Conservation (phyloP, 2,329 filamentous ascomycete genomes). For the Chrysoporthe deuterocubensis region DNA sequence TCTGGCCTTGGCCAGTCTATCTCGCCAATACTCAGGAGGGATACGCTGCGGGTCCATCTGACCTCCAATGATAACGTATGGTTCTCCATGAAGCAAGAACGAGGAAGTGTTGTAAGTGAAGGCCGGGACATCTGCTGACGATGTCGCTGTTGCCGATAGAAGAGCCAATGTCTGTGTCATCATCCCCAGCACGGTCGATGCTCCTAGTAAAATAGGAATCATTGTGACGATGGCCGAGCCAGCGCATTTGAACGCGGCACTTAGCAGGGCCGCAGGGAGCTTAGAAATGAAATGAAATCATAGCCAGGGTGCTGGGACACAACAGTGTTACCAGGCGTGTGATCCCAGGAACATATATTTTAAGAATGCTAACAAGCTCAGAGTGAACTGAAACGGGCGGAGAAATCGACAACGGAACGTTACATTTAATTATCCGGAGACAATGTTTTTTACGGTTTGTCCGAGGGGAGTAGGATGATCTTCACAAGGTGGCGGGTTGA, state of each 20-base stretch:
- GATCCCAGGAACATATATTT: neutral
- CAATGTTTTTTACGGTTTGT: neutral
- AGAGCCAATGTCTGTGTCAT: neutral
- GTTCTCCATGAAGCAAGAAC: conserved; percentile 46
- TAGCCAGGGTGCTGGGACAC: neutral
- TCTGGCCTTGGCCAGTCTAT: conserved; percentile 47
- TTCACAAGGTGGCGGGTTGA: neutral
- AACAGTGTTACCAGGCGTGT: neutral
- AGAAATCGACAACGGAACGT: neutral
- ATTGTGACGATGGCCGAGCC: neutral
- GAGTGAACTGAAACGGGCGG: neutral
- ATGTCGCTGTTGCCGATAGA: neutral
- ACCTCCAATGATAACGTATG: conserved; percentile 50
- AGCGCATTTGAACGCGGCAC: neutral
- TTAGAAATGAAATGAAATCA: neutral
- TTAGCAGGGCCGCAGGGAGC: too few species aligned
- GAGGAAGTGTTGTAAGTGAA: conserved; percentile 46
- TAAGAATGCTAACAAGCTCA: neutral
- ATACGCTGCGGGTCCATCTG: conserved; percentile 57
- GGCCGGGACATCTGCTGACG: conserved; percentile 17
- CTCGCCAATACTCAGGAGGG: conserved; percentile 50
- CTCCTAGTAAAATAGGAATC: neutral
- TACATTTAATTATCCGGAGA: neutral
- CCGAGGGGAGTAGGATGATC: neutral
- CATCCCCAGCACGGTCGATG: neutral